Evolutionary conservation across 139 green algal genomes (phyloP).

Genomic region (Coelastrella sp.): DNA sequence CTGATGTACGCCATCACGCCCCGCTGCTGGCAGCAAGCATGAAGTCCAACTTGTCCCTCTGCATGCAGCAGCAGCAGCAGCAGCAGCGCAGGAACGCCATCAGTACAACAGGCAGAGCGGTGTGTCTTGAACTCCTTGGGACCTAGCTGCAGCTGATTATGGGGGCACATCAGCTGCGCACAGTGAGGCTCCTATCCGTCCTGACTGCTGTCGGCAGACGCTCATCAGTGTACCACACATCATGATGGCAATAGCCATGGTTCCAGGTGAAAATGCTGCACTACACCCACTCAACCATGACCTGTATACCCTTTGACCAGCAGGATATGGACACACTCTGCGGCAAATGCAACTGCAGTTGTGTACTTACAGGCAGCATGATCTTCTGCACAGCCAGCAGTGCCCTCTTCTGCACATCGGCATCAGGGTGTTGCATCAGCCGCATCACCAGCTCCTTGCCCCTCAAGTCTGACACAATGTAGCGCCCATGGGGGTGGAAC

Average conservation of each 20-base stretch:
- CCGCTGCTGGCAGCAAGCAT: slow-evolving; percentile 13
- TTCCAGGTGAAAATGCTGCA: too few relatives aligned
- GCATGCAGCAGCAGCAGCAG: not conserved
- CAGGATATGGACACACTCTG: not conserved
- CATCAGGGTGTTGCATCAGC: slow-evolving; percentile 92
- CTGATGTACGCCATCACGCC: not conserved
- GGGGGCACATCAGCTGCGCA: too few relatives aligned
- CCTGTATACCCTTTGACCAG: not conserved
- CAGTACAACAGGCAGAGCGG: not conserved
- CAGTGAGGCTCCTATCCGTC: too few relatives aligned
- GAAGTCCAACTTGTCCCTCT: not conserved
- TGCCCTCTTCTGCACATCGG: slow-evolving; percentile 94
- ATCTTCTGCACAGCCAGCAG: slow-evolving; percentile 96
- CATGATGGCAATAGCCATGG: too few relatives aligned
- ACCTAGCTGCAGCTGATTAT: too few relatives aligned
- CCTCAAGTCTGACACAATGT: slow-evolving; percentile 85
- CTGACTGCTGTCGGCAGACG: too few relatives aligned
- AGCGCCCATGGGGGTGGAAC: slow-evolving; percentile 81
- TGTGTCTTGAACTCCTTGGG: too few relatives aligned
- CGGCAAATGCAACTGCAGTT: not conserved
- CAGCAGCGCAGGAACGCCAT: not conserved
- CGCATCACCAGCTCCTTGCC: slow-evolving; percentile 97
- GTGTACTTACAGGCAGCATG: slow-evolving; percentile 74
- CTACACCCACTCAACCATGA: too few relatives aligned
- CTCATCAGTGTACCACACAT: too few relatives aligned